phyloP scores from a whole-genome alignment of 164 flowering plant species.

The Piper betle region DNA sequence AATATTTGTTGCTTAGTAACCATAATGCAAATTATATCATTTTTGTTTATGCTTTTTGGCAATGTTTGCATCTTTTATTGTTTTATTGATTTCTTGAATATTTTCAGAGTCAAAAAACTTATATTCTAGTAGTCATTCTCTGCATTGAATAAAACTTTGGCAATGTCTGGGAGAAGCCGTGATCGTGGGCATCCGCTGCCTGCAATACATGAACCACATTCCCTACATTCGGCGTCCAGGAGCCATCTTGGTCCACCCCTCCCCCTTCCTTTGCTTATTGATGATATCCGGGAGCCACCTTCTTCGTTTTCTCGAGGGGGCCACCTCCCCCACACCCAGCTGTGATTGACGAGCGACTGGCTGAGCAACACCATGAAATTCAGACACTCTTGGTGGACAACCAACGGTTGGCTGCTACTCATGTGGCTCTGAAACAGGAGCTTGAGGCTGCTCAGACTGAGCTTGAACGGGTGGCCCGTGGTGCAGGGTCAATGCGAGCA shows the following conservation, averaged over 20 bases:
- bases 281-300: constrained; percentile 46
- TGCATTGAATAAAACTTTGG: neutral
- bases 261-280: constrained; percentile 56
- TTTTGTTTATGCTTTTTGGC: no score
- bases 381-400: constrained; percentile 71
- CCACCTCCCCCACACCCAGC: constrained; percentile 46
- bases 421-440: constrained; percentile 91
- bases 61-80: neutral
- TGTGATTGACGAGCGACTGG: constrained; percentile 63
- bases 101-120: no score
- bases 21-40: no score
- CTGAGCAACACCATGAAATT: constrained; percentile 67
- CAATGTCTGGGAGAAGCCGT: constrained; percentile 72
- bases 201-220: constrained; percentile 39
- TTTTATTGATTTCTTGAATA: no score
- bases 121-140: neutral
- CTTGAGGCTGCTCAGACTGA: constrained; percentile 60
- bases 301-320: constrained; percentile 30
- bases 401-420: constrained; percentile 84
- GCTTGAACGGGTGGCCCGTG: constrained; percentile 43
- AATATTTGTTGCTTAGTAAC: no score
- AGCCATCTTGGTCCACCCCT: constrained; percentile 23
- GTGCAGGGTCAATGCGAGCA: constrained; percentile 31
- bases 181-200: constrained; percentile 34
- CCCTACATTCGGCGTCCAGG: constrained; percentile 18